Evolutionary conservation across 306 rosid genomes (phyloP).

Genomic region (Citrullus mucosospermus): DNA sequence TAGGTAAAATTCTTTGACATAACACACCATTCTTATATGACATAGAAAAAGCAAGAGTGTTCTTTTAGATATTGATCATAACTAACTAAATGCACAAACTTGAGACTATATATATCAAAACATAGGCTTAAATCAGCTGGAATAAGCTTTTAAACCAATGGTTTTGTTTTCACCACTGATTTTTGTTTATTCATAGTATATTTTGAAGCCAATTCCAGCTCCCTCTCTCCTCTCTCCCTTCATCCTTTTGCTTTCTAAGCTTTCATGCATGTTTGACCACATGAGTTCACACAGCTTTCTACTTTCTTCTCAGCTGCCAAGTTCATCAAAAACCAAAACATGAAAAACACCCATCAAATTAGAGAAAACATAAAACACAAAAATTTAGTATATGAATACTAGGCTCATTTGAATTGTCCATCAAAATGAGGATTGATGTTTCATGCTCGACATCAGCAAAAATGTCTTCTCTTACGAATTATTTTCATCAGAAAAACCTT

Average conservation of each 20-base stretch:
- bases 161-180: neutral
- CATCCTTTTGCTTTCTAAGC: neutral
- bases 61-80: neutral
- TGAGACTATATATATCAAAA: neutral
- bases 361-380: too few species aligned
- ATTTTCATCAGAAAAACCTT: too few species aligned
- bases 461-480: too few species aligned
- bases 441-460: too few species aligned
- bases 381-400: too few species aligned
- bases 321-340: neutral
- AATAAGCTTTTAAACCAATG: neutral
- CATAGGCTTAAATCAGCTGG: neutral
- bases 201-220: neutral
- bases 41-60: neutral
- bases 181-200: neutral
- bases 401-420: too few species aligned
- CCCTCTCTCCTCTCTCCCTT: neutral
- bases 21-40: neutral
- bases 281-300: slow-evolving; percentile 28
- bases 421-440: too few species aligned
- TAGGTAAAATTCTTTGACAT: too few species aligned
- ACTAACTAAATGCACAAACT: neutral
- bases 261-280: slow-evolving; percentile 17
- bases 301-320: slow-evolving; percentile 25
- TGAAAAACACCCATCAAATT: neutral